A percentile compares a stretch with the other conserved stretches of the same genome.
Evolutionary conservation across 2,329 filamentous ascomycete species (phyloP).

Genomic region (Gaeumannomyces tritici): DNA sequence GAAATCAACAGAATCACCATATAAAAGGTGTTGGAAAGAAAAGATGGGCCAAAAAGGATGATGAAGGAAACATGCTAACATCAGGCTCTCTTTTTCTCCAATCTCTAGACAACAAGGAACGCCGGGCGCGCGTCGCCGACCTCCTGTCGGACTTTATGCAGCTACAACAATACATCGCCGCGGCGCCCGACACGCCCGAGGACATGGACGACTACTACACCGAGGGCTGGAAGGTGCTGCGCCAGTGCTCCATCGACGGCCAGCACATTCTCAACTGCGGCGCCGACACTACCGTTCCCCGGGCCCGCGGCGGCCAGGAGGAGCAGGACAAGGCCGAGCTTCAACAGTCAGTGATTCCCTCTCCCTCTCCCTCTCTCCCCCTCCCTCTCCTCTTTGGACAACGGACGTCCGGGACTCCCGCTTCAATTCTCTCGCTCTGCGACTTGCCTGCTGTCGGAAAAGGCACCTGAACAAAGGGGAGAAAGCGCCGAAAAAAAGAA

Average conservation of each 20-base stretch:
- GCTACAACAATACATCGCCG: slow-evolving; percentile 53
- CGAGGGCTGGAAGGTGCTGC: slow-evolving; percentile 51
- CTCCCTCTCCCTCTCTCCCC: too few relatives aligned
- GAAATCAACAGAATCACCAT: not conserved
- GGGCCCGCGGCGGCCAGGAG: slow-evolving; percentile 39
- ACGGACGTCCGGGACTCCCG: slow-evolving; percentile 7
- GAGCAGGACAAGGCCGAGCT: slow-evolving; percentile 55
- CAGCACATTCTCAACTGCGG: slow-evolving; percentile 56
- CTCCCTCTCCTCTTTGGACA: not conserved
- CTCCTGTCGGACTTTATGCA: slow-evolving; percentile 52
- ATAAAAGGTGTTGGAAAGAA: not conserved
- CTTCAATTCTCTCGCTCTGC: not conserved
- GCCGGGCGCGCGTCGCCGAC: slow-evolving; percentile 50
- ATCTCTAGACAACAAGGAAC: slow-evolving; percentile 47
- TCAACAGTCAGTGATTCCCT: slow-evolving; percentile 47
- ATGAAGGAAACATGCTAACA: not conserved
- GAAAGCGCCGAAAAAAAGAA: not conserved
- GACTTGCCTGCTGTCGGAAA: not conserved
- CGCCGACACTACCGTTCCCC: slow-evolving; percentile 50
- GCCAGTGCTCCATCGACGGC: slow-evolving; percentile 53
- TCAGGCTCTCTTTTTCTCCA: not conserved
- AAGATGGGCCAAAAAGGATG: not conserved
- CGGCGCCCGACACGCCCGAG: slow-evolving; percentile 42
- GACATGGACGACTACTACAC: slow-evolving; percentile 52
- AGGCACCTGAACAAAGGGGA: too few relatives aligned